Evolutionary conservation across 2,329 filamentous ascomycete genomes (phyloP).

Genomic region (Diaporthe citrichinensis): DNA sequence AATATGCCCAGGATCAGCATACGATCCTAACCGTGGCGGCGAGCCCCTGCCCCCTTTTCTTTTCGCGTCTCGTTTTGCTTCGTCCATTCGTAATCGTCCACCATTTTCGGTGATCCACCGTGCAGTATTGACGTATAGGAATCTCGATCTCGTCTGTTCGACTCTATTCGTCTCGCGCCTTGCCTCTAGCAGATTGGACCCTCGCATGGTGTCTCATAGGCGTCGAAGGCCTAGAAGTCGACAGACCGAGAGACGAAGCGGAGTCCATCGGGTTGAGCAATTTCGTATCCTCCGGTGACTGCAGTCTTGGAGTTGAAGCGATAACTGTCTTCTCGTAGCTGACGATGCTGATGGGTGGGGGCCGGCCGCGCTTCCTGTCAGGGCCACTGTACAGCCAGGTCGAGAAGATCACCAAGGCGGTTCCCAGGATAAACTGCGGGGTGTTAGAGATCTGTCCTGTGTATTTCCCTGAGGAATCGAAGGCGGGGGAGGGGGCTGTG

Average conservation of each 20-base stretch:
- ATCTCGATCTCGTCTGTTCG: background rate
- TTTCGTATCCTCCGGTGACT: constrained; percentile 49
- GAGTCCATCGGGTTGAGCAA: constrained; percentile 59
- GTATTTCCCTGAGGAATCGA: constrained; percentile 17
- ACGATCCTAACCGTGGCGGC: background rate
- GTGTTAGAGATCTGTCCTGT: constrained; percentile 37
- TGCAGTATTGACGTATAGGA: background rate
- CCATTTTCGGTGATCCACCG: background rate
- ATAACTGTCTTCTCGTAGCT: constrained; percentile 82
- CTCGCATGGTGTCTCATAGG: constrained; percentile 56
- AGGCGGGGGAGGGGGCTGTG: background rate
- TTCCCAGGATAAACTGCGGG: constrained; percentile 83
- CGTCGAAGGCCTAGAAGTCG: constrained; percentile 63
- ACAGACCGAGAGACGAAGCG: constrained; percentile 54
- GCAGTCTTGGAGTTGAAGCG: constrained; percentile 60
- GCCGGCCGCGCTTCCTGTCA: constrained; percentile 71
- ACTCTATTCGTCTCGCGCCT: constrained; percentile 55
- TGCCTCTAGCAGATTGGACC: constrained; percentile 54
- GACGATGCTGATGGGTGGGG: constrained; percentile 77
- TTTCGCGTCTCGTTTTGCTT: background rate
- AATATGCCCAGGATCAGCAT: background rate
- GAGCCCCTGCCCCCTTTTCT: background rate
- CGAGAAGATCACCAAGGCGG: constrained; percentile 81
- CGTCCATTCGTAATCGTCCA: background rate
- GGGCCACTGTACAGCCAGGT: constrained; percentile 88